phyloP scores from a whole-genome alignment of 2,329 filamentous ascomycete genomes.

The Pseudogymnoascus sp. region DNA sequence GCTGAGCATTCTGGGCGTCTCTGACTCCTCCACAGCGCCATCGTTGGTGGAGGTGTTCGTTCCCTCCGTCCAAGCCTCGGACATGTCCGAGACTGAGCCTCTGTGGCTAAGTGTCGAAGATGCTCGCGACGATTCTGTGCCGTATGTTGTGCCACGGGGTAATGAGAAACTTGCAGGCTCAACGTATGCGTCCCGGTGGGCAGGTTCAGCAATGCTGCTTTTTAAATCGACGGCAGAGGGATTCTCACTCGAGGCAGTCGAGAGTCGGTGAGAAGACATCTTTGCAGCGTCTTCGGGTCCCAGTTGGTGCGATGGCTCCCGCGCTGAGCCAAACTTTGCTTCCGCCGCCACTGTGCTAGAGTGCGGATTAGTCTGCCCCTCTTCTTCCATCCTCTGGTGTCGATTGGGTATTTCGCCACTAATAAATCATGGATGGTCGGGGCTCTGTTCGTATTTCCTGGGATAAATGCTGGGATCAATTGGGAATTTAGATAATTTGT shows the following conservation, averaged over 20 bases:
- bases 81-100: conserved; percentile 33
- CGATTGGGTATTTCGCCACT: conserved; percentile 1
- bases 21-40: conserved; percentile 41
- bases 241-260: conserved; percentile 3
- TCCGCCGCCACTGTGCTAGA: conserved; percentile 4
- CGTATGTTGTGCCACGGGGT: conserved; percentile 31
- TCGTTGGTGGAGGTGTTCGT: conserved; percentile 31
- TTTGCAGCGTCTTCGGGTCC: not conserved
- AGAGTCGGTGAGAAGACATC: conserved; percentile 3
- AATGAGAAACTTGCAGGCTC: conserved; percentile 4
- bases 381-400: conserved; percentile 1
- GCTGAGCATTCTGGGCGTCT: conserved; percentile 40
- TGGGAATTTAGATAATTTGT: not conserved
- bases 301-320: conserved; percentile 1
- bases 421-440: not conserved
- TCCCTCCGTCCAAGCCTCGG: conserved; percentile 36
- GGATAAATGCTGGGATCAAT: not conserved
- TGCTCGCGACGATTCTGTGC: conserved; percentile 22
- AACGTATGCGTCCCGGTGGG: not conserved
- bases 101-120: conserved; percentile 24
- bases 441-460: not conserved
- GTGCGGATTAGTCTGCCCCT: conserved; percentile 4
- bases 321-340: conserved; percentile 5
- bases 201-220: not conserved
- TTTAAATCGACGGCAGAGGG: not conserved